A percentile compares a stretch with the other conserved stretches of the same genome.
Evolutionary conservation across 2,329 filamentous ascomycete species (phyloP).

Genomic region (Clonostachys sp.): DNA sequence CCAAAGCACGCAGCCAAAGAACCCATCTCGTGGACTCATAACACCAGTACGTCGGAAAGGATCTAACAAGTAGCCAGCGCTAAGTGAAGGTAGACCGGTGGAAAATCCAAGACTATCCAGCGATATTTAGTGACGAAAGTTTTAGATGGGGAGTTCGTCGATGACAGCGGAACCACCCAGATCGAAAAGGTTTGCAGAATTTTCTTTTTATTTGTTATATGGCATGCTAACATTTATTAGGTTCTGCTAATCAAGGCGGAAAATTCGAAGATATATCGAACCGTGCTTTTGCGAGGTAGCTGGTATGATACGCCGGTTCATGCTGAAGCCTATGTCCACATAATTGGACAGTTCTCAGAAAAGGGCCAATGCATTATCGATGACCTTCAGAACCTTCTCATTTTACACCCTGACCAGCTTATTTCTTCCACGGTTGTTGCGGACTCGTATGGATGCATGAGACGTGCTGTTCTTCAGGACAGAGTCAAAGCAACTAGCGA

Average conservation of each 20-base stretch:
- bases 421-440: slow-evolving; percentile 93
- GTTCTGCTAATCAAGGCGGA: slow-evolving; percentile 81
- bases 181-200: slow-evolving; percentile 64
- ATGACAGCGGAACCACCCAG: slow-evolving; percentile 52
- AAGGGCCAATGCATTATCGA: slow-evolving; percentile 76
- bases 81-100: slow-evolving; percentile 65
- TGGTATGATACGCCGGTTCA: slow-evolving; percentile 82
- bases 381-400: slow-evolving; percentile 77
- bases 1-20: slow-evolving; percentile 53
- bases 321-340: slow-evolving; percentile 73
- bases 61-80: slow-evolving; percentile 33
- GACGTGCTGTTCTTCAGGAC: slow-evolving; percentile 89
- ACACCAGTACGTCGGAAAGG: slow-evolving; percentile 27
- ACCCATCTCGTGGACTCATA: slow-evolving; percentile 15
- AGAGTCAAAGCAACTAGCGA: slow-evolving; percentile 87
- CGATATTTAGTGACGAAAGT: slow-evolving; percentile 79
- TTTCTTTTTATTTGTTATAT: background rate
- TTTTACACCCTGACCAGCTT: slow-evolving; percentile 91
- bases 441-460: slow-evolving; percentile 91
- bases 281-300: slow-evolving; percentile 74
- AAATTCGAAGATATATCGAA: slow-evolving; percentile 57
- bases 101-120: slow-evolving; percentile 72
- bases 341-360: slow-evolving; percentile 72
- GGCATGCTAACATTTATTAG: slow-evolving; percentile 33
- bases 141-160: slow-evolving; percentile 62